These are phyloP conservation scores for Scleromitrula shiraiana DNA, from an alignment of 2,329 filamentous ascomycete genomes.

Conservation along the genomic window DNA sequence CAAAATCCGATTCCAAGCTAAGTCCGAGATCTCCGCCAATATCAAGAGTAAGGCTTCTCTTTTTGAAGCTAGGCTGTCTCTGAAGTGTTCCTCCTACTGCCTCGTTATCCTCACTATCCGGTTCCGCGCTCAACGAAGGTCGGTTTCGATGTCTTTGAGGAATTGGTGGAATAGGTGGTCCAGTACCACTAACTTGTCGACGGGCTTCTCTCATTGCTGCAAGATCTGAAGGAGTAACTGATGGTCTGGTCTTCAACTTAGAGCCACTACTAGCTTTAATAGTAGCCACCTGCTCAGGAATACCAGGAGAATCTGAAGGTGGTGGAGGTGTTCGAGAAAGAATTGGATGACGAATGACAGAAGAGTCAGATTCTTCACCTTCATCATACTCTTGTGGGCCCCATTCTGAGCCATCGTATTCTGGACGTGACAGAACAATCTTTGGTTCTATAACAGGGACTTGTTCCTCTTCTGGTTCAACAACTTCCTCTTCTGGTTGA, in stretches of 20 bases:
- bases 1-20: constrained; percentile 86
- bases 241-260: constrained; percentile 81
- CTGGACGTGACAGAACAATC: constrained; percentile 44
- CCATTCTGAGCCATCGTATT: constrained; percentile 57
- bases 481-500: not conserved
- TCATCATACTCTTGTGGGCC: constrained; percentile 45
- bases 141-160: constrained; percentile 52
- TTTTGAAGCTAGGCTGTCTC: constrained; percentile 67
- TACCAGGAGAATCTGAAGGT: constrained; percentile 42
- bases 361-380: constrained; percentile 57
- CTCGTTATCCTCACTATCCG: constrained; percentile 22
- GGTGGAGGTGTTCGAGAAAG: constrained; percentile 17
- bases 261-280: constrained; percentile 77
- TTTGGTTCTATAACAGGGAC: constrained; percentile 14
- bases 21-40: constrained; percentile 69
- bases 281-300: constrained; percentile 78
- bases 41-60: constrained; percentile 73
- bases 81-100: constrained; percentile 28
- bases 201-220: constrained; percentile 79
- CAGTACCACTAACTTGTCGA: constrained; percentile 73
- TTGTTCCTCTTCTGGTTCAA: not conserved
- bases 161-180: constrained; percentile 51
- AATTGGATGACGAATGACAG: constrained; percentile 66
- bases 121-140: constrained; percentile 40
- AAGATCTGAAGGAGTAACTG: constrained; percentile 78